Percentiles rank a stretch among this genome's conserved stretches.
Conservation (phyloP, 768 basidiomycete genomes). For the Mycena albidolilacea region DNA sequence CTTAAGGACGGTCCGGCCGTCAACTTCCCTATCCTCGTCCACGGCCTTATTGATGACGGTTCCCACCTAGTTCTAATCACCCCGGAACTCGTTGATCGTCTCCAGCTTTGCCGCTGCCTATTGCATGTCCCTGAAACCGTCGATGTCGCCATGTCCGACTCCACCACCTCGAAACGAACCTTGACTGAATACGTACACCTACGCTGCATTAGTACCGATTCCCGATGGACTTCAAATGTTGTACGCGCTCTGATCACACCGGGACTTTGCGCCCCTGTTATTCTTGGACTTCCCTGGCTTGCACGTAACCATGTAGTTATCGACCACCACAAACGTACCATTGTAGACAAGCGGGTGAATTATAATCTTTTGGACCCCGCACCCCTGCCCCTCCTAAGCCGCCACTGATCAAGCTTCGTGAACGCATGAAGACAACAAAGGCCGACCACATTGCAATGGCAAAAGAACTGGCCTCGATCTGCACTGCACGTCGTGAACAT, state of each 20-base stretch:
- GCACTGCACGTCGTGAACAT: neutral
- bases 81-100: slow-evolving; percentile 37
- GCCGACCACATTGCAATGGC: neutral
- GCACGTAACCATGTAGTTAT: neutral
- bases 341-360: neutral
- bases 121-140: slow-evolving; percentile 22
- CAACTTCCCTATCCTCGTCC: slow-evolving; percentile 19
- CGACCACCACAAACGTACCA: neutral
- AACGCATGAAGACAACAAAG: neutral
- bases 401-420: neutral
- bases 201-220: neutral
- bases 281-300: neutral
- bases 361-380: slow-evolving; percentile 16
- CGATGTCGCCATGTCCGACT: neutral
- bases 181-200: neutral
- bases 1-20: slow-evolving; percentile 12
- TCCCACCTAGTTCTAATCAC: slow-evolving; percentile 52
- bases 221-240: neutral
- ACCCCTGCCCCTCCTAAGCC: neutral
- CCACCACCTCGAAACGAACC: neutral
- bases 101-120: slow-evolving; percentile 5
- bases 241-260: slow-evolving; percentile 1
- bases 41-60: slow-evolving; percentile 48
- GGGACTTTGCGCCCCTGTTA: neutral
- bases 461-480: neutral